These are phyloP conservation scores for Hygrophila difformis DNA, from an alignment of 257 asterid genomes.

Conservation along the genomic window DNA sequence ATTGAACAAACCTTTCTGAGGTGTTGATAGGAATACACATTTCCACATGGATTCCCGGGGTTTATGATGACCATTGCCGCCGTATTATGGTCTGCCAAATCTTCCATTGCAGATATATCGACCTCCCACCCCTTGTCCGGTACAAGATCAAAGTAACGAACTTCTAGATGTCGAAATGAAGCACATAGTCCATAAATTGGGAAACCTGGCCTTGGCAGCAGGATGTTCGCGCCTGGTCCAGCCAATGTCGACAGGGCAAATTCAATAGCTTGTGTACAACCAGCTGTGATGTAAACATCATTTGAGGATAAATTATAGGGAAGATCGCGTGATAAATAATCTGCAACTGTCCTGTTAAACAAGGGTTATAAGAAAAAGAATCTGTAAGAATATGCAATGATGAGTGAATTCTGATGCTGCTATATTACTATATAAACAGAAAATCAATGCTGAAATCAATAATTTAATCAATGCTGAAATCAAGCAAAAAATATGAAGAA, in stretches of 20 bases:
- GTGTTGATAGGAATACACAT: constrained; percentile 55
- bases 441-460: no score
- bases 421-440: no score
- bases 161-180: constrained; percentile 50
- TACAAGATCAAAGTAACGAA: constrained; percentile 54
- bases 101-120: constrained; percentile 50
- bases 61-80: constrained; percentile 67
- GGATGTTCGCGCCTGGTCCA: constrained; percentile 66
- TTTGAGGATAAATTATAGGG: constrained; percentile 43
- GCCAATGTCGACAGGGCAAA: constrained; percentile 44
- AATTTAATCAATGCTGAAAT: no score
- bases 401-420: no score
- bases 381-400: no score
- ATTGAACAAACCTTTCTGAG: constrained; percentile 42
- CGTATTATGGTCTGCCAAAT: constrained; percentile 71
- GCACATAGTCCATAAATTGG: constrained; percentile 76
- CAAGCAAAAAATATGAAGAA: no score
- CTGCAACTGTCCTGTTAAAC: constrained; percentile 65
- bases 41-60: constrained; percentile 96
- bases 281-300: constrained; percentile 69
- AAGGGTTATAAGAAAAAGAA: no score
- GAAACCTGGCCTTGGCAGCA: constrained; percentile 80
- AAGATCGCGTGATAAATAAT: constrained; percentile 59
- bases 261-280: constrained; percentile 91
- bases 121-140: constrained; percentile 71